A percentile compares a stretch with the other conserved stretches of the same genome.
Conservation (phyloP, 1,139 yeast genomes). For the Geotrichum aggregatum region DNA sequence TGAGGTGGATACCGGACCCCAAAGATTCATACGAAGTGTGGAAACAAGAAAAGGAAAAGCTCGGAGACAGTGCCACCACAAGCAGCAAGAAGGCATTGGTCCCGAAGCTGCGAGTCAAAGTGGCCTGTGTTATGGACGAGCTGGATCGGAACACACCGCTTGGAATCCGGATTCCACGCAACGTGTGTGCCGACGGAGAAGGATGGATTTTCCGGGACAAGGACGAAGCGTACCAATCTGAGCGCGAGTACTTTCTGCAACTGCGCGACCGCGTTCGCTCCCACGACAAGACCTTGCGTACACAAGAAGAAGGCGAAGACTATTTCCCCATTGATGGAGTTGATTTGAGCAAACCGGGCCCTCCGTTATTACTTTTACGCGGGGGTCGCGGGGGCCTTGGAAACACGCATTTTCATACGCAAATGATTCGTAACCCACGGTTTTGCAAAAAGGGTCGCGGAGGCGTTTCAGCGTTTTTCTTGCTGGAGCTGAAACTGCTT, state of each 20-base stretch:
- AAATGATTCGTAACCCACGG: conserved; percentile 79
- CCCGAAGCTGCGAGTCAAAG: conserved; percentile 22
- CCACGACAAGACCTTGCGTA: conserved; percentile 58
- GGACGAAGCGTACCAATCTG: conserved; percentile 63
- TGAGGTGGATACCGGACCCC: conserved; percentile 85
- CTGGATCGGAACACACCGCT: conserved; percentile 14
- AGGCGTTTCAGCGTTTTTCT: conserved; percentile 61
- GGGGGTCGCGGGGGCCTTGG: conserved; percentile 97
- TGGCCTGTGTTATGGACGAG: conserved; percentile 20
- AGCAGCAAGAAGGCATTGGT: conserved; percentile 19
- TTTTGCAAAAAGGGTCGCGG: conserved; percentile 77
- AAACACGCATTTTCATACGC: conserved; percentile 87
- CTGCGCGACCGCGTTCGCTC: conserved; percentile 59
- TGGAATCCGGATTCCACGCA: conserved; percentile 51
- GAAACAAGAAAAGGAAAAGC: conserved; percentile 21
- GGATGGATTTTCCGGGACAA: conserved; percentile 85
- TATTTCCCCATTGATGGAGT: conserved; percentile 73
- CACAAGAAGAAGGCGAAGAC: conserved; percentile 61
- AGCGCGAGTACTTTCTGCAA: conserved; percentile 58
- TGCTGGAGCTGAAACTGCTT: conserved; percentile 76
- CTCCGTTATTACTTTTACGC: conserved; percentile 63
- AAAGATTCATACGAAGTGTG: conserved; percentile 26
- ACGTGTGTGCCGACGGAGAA: conserved; percentile 58
- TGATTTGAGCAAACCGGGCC: conserved; percentile 64
- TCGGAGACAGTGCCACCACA: conserved; percentile 5